Base-by-base conservation (phyloP, 2,329 filamentous ascomycete species). In the Cladosporium sp. region DNA sequence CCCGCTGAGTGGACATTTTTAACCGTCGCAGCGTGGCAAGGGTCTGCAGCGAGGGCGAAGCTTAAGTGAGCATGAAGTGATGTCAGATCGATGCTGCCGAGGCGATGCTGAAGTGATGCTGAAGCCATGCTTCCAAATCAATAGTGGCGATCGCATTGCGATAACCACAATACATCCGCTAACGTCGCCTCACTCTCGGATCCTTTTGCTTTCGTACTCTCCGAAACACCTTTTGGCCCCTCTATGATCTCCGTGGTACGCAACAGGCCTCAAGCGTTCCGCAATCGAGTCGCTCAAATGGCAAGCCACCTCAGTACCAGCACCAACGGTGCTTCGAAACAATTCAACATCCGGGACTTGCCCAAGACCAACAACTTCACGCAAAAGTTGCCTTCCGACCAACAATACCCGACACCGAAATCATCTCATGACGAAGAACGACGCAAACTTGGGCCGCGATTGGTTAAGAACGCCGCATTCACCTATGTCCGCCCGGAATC, bases 401-500 rank as follows among this genome's bases (percentile, higher is more conserved):
- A 87, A 11, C 76, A 83, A 28, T 96, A 89, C 70, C 87, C 91
- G 15, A 95, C 91, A 0, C 92, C 94, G 0, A 82, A 86, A 61
- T 82, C 83, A 60, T 97, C 93, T 0, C 90, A 97, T 74, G 83
- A 84, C 65, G 91, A 90, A 0, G 88, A 91, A 1, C 86, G 93
- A 67, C 82, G 88, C 59, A 78, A 87, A 37, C 87, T 97, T 51
- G 82, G 84, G 0, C 93, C 94, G 15, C 88, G 92, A 51, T 81
- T 91, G 72, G 94, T 99, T 40, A 90, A 88, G 70, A 84, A 87
- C 60, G 93, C 94, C 3, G 76, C 93, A 52, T 99, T 90, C 75
- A 96, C 92, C 8, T 99, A 88, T 80, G 92, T 99, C 19, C 86
- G 92, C 3, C 94, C 94, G 0, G 88, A 93, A 67, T 75, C 80